Evolutionary conservation across 1,139 yeast species (phyloP).

Genomic region (Suhomyces bokatorum): DNA sequence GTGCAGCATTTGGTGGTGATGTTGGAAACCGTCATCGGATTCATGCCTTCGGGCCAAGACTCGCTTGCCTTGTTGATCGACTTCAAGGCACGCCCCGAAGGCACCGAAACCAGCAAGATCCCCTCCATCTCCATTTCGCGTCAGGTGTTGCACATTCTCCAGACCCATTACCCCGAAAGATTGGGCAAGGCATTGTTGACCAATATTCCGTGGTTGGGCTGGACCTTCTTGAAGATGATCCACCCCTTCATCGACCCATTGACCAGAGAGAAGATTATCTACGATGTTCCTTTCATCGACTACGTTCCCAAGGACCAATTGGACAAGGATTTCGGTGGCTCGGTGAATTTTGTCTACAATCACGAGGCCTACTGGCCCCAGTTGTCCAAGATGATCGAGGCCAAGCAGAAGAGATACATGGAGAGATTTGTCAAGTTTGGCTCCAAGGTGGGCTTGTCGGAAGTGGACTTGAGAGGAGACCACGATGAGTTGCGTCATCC

Average conservation of each 20-base stretch:
- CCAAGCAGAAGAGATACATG: conserved; percentile 56
- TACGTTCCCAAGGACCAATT: conserved; percentile 81
- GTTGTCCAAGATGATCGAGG: conserved; percentile 57
- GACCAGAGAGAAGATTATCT: conserved; percentile 88
- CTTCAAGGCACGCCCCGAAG: conserved; percentile 43
- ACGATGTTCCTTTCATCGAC: conserved; percentile 81
- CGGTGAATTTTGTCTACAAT: conserved; percentile 75
- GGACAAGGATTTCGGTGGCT: conserved; percentile 82
- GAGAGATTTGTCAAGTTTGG: conserved; percentile 69
- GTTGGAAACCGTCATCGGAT: conserved; percentile 49
- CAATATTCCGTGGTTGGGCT: conserved; percentile 90
- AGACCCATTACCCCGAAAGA: conserved; percentile 95
- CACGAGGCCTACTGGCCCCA: conserved; percentile 83
- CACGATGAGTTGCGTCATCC: conserved; percentile 41
- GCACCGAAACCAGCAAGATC: conserved; percentile 61
- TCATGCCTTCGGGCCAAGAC: conserved; percentile 53
- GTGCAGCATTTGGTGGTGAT: conserved; percentile 52
- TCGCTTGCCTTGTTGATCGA: conserved; percentile 48
- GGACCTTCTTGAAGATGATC: conserved; percentile 84
- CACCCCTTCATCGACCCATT: conserved; percentile 95
- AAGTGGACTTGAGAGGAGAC: conserved; percentile 70
- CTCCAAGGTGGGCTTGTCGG: conserved; percentile 74
- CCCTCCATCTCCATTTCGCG: conserved; percentile 83
- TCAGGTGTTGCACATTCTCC: conserved; percentile 82
- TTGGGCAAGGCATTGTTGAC: conserved; percentile 88